Evolutionary conservation across 2,329 filamentous ascomycete genomes (phyloP), one percentile per base, ranked within the genome.

Genomic region (Penicillium sclerotigenum): DNA sequence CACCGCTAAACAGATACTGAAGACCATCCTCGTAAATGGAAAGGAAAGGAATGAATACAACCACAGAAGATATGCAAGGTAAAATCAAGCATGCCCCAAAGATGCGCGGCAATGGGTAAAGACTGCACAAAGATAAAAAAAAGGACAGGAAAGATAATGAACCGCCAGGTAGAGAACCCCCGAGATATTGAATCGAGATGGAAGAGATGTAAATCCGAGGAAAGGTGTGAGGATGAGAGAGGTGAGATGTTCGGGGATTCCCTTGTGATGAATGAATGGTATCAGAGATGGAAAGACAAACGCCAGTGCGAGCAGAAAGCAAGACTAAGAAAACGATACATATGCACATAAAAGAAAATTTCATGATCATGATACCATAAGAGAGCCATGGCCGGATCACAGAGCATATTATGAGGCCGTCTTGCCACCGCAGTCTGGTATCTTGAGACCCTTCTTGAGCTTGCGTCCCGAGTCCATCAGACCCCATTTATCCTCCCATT

Each of bases 401-500:
- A 11, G 18, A 34, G 42, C 31, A 36, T 7, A 52, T 63, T 65
- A 79, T 14, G 67, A 53, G 28, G 87, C 79, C 9, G 85, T 89
- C 77, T 88, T 85, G 28, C 91, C 91, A 24, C 81, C 87, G 71
- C 93, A 97, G 71, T 92, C 87, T 1, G 93, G 93, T 65, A 97
- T 96, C 71, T 83, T 87, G 67, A 97, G 75, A 1, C 92, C 92
- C 0, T 81, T 68, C 76, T 97, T 97, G 64, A 97, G 77, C 34
- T 92, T 90, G 55, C 93, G 85, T 67, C 91, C 82, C 4, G 90
- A 83, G 65, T 95, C 90, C 85, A 97, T 87, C 14, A 97, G 77
- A 10, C 94, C 93, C 93, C 93, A 97, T 72, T 96, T 89, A 71
- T 96, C 90, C 77, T 97, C 93, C 92, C 92, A 97, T 50, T 89